Base-by-base conservation (phyloP, 805 yeast species). In the Metschnikowia henanensis region DNA sequence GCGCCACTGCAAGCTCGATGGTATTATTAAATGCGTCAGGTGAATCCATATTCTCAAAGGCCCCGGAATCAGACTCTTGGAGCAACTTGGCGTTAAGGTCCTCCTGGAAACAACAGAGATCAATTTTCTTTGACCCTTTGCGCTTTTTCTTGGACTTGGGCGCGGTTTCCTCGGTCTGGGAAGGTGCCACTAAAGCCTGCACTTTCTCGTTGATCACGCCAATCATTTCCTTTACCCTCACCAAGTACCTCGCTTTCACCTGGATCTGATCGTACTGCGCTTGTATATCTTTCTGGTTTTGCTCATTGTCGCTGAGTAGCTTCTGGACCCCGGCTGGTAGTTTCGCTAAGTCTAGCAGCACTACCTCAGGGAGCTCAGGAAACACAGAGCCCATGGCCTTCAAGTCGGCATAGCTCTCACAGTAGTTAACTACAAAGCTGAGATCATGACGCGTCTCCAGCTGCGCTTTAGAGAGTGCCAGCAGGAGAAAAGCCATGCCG, bases 91-190 rank as follows among this genome's bases (percentile, higher is more conserved):
- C 26, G 18, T 46, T 45, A 22, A 70, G 53, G 4, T 56, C 37
- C 10, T 58, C 47, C 44, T 79, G 78, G 55, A 67, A 81, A 9
- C 81, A 81, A 60, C 87, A 81, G 3, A 80, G 61, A 31, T 80
- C 84, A 20, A 70, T 45, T 43, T 68, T 76, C 42, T 62, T 70
- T 6, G 53, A 46, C 45, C 61, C 64, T 15, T 56, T 18, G 41
- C 42, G 42, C 46, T 44, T 50, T 45, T 42, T 49, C 43, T 46
- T 53, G 19, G 41, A 40, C 29, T 52, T 62, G 35, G 55, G 50
- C 12, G 47, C n/a, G 8, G 46, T 47, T 22, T 52, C 41, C 37
- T 19, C 42, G 2, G 41, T 49, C 33, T 35, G 47, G 6, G 35
- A 13, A 13, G 45, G 43, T 8, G 38, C 51, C 5, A 58, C 54